Conservation (phyloP, 805 yeast genomes). For the Suhomyces kilbournensis region DNA sequence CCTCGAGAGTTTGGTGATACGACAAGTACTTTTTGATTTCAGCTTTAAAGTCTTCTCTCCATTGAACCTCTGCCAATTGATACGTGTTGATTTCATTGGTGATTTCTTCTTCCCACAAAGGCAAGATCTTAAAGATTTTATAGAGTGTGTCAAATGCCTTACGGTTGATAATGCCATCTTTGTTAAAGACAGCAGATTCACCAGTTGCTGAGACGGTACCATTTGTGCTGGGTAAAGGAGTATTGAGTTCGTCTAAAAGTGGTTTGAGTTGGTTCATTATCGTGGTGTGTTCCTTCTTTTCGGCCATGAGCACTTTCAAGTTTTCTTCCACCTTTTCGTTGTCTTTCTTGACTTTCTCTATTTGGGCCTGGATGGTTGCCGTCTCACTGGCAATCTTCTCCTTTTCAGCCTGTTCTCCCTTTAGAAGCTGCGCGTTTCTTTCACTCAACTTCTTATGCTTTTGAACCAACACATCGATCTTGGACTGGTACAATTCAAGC, state of each 20-base stretch:
- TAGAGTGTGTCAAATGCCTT: slow-evolving; percentile 24
- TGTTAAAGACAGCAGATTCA: slow-evolving; percentile 20
- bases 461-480: slow-evolving; percentile 14
- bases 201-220: background rate
- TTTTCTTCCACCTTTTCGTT: slow-evolving; percentile 27
- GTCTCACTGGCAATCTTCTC: slow-evolving; percentile 18
- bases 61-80: slow-evolving; percentile 26
- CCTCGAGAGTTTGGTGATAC: slow-evolving; percentile 27
- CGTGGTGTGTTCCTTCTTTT: slow-evolving; percentile 20
- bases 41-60: slow-evolving; percentile 27
- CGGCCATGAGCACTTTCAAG: slow-evolving; percentile 17
- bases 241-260: slow-evolving; percentile 21
- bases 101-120: slow-evolving; percentile 35
- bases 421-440: slow-evolving; percentile 20
- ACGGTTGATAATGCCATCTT: slow-evolving; percentile 28
- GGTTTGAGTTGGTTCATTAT: slow-evolving; percentile 21
- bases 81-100: slow-evolving; percentile 22
- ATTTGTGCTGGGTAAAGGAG: background rate
- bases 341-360: slow-evolving; percentile 16
- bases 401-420: slow-evolving; percentile 22
- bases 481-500: slow-evolving; percentile 17
- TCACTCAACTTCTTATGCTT: slow-evolving; percentile 21
- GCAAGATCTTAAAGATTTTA: slow-evolving; percentile 24
- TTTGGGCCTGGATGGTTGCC: slow-evolving; percentile 10
- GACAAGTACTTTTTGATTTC: slow-evolving; percentile 30